phyloP scores from a whole-genome alignment of 768 basidiomycete genomes.

The Collybia nuda region DNA sequence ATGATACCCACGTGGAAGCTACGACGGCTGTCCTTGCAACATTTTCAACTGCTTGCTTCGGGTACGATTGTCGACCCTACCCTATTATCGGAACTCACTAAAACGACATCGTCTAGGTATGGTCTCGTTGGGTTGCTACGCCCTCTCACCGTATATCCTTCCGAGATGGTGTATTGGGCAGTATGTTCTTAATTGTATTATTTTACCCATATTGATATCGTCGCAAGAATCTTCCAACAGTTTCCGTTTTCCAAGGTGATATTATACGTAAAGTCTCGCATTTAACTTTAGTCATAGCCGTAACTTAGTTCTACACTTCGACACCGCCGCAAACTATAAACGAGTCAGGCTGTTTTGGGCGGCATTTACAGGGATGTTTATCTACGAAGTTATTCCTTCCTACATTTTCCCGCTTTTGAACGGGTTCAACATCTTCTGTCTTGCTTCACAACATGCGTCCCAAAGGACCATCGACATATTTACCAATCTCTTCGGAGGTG shows the following conservation, averaged over 20 bases:
- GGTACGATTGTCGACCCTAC: conserved; percentile 29
- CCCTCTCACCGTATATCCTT: conserved; percentile 58
- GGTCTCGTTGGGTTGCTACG: conserved; percentile 60
- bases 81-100: background rate
- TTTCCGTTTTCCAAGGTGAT: conserved; percentile 59
- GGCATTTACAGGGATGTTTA: conserved; percentile 50
- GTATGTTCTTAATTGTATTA: conserved; percentile 27
- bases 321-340: conserved; percentile 40
- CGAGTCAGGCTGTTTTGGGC: conserved; percentile 53
- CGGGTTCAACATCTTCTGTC: conserved; percentile 59
- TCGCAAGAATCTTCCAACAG: conserved; percentile 50
- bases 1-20: conserved; percentile 53
- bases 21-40: conserved; percentile 60
- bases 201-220: background rate
- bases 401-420: conserved; percentile 67
- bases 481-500: conserved; percentile 68
- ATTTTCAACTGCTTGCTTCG: conserved; percentile 65
- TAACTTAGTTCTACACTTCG: conserved; percentile 46
- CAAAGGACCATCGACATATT: conserved; percentile 44
- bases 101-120: conserved; percentile 35
- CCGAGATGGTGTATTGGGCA: conserved; percentile 64
- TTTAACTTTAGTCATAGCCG: background rate
- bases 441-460: conserved; percentile 51
- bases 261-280: background rate
- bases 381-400: conserved; percentile 51